Conservation (phyloP, 2,329 filamentous ascomycete genomes). For the Hypoxylon sp. region DNA sequence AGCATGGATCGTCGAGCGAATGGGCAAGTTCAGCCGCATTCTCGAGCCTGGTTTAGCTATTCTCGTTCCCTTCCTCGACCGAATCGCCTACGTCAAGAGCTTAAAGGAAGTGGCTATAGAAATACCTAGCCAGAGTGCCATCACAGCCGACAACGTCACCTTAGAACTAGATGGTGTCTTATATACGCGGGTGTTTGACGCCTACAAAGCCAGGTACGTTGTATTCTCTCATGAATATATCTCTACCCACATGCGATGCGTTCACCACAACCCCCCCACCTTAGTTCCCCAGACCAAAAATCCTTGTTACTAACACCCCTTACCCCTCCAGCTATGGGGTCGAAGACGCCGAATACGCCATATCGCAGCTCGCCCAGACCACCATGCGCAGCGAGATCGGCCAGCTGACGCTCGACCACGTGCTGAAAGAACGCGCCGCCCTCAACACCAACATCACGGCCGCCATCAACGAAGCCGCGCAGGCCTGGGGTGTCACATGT, state of each 20-base stretch:
- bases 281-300: neutral
- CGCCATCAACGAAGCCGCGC: slow-evolving; percentile 97
- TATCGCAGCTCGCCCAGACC: slow-evolving; percentile 96
- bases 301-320: slow-evolving; percentile 14
- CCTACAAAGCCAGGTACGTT: slow-evolving; percentile 92
- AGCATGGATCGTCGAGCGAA: slow-evolving; percentile 99
- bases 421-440: slow-evolving; percentile 95
- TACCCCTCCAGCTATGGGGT: slow-evolving; percentile 83
- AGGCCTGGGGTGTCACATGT: slow-evolving; percentile 97
- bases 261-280: neutral
- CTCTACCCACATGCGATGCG: neutral
- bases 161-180: slow-evolving; percentile 95
- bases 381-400: slow-evolving; percentile 99
- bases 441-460: slow-evolving; percentile 99
- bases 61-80: slow-evolving; percentile 90
- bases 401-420: slow-evolving; percentile 95
- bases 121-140: slow-evolving; percentile 97
- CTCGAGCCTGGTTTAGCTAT: slow-evolving; percentile 92
- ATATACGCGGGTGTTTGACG: slow-evolving; percentile 96
- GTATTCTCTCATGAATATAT: neutral
- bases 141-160: slow-evolving; percentile 98
- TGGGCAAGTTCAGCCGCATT: slow-evolving; percentile 97
- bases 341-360: slow-evolving; percentile 98
- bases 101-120: slow-evolving; percentile 97
- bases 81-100: slow-evolving; percentile 97